Evolutionary conservation across 2,329 filamentous ascomycete species (phyloP).

Genomic region (Fusarium anthophilum): DNA sequence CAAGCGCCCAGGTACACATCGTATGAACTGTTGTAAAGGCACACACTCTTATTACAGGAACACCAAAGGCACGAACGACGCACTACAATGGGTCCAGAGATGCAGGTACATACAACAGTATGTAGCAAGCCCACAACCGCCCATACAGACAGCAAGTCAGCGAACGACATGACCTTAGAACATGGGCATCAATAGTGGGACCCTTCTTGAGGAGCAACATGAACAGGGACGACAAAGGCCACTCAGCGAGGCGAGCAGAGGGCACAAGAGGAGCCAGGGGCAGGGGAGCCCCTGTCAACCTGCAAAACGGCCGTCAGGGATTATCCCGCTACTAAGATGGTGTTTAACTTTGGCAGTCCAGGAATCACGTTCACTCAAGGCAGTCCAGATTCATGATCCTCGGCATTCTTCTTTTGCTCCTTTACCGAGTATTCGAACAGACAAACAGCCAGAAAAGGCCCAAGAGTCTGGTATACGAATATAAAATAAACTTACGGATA

Average conservation of each 20-base stretch:
- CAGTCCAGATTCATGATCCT: background rate
- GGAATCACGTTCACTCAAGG: background rate
- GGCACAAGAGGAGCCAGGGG: conserved; percentile 12
- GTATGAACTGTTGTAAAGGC: background rate
- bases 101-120: conserved; percentile 33
- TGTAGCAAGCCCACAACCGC: conserved; percentile 2
- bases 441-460: conserved; percentile 7
- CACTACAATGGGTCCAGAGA: conserved; percentile 12
- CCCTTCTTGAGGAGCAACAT: conserved; percentile 21
- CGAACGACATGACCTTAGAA: conserved; percentile 9
- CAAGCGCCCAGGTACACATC: background rate
- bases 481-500: background rate
- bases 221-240: background rate
- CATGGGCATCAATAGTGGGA: conserved; percentile 25
- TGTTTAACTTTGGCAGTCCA: conserved; percentile 20
- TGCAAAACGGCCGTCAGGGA: conserved; percentile 37
- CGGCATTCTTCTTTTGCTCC: background rate
- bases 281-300: conserved; percentile 10
- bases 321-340: conserved; percentile 11
- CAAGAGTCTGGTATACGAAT: conserved; percentile 22
- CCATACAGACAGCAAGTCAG: conserved; percentile 13
- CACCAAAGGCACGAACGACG: conserved; percentile 10
- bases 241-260: conserved; percentile 25
- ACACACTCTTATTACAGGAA: background rate
- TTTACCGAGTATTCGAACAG: conserved; percentile 5